Evolutionary conservation across 352 stramenopile genomes (phyloP), one percentile per base, ranked within the genome.

Genomic region (Globisporangium radiosum): DNA sequence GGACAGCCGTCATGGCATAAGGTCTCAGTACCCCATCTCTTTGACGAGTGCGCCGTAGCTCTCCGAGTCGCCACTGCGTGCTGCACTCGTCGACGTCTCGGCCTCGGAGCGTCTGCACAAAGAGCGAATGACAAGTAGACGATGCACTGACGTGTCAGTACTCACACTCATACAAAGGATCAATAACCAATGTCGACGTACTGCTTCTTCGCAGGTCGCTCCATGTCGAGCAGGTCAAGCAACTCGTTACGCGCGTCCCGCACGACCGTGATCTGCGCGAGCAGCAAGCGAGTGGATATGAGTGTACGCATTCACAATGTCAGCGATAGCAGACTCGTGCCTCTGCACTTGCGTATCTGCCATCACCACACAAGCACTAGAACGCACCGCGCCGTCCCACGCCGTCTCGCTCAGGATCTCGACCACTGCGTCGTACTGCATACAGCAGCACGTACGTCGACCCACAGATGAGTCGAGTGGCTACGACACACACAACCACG

Each of bases 331-430:
- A 33, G 25, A 33, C 25, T 33, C 25, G 25, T 33, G 25, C 25
- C 1, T 33, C 25, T 33, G 25, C 25, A 33, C 25, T 33, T 33
- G 25, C 25, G 25, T 2, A 33, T 33, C 25, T 33, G 25, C 25
- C 48, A 50, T 5, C 13, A 62, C 15, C 11, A 62, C 19, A 62
- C 36, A 66, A 9, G 13, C 38, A 56, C 25, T 33, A 9, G 17
- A 42, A 54, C 66, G n/a, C 75, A 94, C 84, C 54, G 76, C 69
- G 60, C 72, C 80, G 51, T 95, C 86, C 86, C 86, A 95, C 17
- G 80, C 78, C 11, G 83, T 92, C 5, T 85, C 76, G 63, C 80
- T 90, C 43, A 95, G 66, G 52, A 92, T 76, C 47, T 91, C 80
- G n/a, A 92, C 66, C 15, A 88, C 65, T n/a, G 58, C 54, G 33